These are phyloP conservation scores for Sphaerostilbella broomeana DNA, from an alignment of 2,329 filamentous ascomycete genomes.

Conservation along the genomic window DNA sequence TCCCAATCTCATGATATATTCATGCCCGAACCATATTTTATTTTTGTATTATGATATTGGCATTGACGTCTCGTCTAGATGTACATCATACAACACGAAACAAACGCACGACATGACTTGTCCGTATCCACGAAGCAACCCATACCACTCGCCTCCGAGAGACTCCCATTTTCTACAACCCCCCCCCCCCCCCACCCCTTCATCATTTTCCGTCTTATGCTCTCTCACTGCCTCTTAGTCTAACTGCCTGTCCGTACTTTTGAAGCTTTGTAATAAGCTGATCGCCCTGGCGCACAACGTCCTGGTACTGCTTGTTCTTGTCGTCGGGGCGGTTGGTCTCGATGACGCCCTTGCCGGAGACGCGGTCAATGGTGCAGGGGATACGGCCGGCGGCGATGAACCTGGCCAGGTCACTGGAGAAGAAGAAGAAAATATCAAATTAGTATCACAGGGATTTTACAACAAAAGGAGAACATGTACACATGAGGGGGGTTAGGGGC, in stretches of 20 bases:
- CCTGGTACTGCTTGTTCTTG: constrained; percentile 99
- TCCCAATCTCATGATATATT: background rate
- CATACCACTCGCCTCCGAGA: background rate
- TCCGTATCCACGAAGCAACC: background rate
- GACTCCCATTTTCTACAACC: background rate
- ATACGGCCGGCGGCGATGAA: constrained; percentile 95
- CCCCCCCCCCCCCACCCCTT: background rate
- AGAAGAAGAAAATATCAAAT: constrained; percentile 1
- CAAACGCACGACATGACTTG: constrained; percentile 1
- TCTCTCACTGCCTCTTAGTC: constrained; percentile 88
- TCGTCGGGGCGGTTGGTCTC: constrained; percentile 97
- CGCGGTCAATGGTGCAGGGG: constrained; percentile 93
- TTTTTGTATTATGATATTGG: background rate
- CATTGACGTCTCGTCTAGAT: background rate
- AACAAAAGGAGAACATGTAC: background rate
- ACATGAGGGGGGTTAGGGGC: background rate
- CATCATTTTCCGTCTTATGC: constrained; percentile 44
- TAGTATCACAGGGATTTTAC: background rate
- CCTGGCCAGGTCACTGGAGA: constrained; percentile 75
- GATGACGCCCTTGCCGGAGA: constrained; percentile 92
- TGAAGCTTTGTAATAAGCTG: constrained; percentile 97
- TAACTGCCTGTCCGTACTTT: constrained; percentile 96
- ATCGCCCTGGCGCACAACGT: constrained; percentile 95
- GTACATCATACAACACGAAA: constrained; percentile 11
- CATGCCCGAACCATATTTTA: background rate